These are phyloP conservation scores for Venturia asperata DNA, from an alignment of 2,329 filamentous ascomycete species.

Conservation along the genomic window DNA sequence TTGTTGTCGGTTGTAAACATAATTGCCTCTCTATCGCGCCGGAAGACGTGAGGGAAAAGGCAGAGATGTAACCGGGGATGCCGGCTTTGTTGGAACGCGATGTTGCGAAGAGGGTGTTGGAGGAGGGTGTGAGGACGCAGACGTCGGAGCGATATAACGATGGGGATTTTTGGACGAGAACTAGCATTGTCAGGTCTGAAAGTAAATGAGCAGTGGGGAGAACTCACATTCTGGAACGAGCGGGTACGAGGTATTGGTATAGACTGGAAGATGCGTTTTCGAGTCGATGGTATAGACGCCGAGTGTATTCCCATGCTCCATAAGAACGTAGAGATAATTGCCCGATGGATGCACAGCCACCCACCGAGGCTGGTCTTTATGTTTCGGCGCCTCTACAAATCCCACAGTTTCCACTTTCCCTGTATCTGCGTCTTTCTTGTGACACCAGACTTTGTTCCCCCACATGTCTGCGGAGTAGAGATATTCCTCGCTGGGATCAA, in stretches of 20 bases:
- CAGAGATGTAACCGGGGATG: conserved; percentile 74
- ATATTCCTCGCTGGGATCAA: conserved; percentile 65
- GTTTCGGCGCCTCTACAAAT: conserved; percentile 61
- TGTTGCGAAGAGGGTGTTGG: conserved; percentile 74
- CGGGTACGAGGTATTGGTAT: conserved; percentile 68
- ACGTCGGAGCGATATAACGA: conserved; percentile 80
- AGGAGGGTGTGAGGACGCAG: conserved; percentile 62
- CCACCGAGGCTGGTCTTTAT: conserved; percentile 77
- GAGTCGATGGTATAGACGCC: conserved; percentile 76
- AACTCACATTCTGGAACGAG: conserved; percentile 68
- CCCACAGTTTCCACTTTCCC: conserved; percentile 64
- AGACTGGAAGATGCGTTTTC: conserved; percentile 64
- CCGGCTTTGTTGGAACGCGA: conserved; percentile 70
- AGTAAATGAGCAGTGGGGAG: not conserved
- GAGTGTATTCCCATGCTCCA: conserved; percentile 82
- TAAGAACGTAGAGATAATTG: conserved; percentile 74
- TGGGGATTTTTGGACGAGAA: conserved; percentile 38
- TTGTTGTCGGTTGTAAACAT: conserved; percentile 75
- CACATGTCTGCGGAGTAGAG: conserved; percentile 73
- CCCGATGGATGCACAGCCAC: conserved; percentile 75
- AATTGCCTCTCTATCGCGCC: conserved; percentile 73
- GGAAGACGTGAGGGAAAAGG: conserved; percentile 61
- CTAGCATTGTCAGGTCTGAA: conserved; percentile 15
- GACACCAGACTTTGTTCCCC: conserved; percentile 77
- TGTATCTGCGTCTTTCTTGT: conserved; percentile 58